phyloP scores from a whole-genome alignment of 176 grass and related monocot species.

The Triticum turgidum region DNA sequence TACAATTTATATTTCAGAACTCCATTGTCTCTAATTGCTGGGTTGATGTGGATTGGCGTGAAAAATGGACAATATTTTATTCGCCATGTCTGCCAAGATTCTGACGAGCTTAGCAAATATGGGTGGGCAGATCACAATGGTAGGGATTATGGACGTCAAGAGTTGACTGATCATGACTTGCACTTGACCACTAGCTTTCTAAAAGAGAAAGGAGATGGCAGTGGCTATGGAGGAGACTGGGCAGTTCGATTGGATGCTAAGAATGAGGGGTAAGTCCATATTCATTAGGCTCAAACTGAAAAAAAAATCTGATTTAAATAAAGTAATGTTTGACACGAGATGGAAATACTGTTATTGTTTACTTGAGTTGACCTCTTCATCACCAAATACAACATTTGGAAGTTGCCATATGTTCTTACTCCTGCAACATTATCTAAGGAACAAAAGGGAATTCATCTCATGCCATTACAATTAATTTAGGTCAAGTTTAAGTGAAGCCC shows the following conservation, averaged over 20 bases:
- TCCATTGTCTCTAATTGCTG: constrained; percentile 71
- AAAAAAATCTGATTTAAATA: neutral
- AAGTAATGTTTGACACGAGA: neutral
- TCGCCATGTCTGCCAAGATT: constrained; percentile 96
- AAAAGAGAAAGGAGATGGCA: constrained; percentile 80
- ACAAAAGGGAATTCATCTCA: constrained; percentile 22
- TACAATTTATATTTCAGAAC: constrained; percentile 64
- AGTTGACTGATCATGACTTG: constrained; percentile 74
- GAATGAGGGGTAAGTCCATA: constrained; percentile 49
- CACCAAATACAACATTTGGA: neutral
- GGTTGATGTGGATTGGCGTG: constrained; percentile 93
- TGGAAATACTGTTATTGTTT: constrained; percentile 3
- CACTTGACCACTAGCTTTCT: constrained; percentile 78
- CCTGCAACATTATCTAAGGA: constrained; percentile 21
- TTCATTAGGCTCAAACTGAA: constrained; percentile 11
- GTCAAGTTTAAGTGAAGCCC: constrained; percentile 53
- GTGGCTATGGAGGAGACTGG: constrained; percentile 93
- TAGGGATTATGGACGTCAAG: constrained; percentile 79
- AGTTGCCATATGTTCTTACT: neutral
- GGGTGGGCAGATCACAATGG: constrained; percentile 93
- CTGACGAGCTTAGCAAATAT: constrained; percentile 82
- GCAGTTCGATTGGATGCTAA: constrained; percentile 66
- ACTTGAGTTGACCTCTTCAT: constrained; percentile 15
- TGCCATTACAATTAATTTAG: constrained; percentile 36
- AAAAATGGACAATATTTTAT: constrained; percentile 83